Percentiles rank a stretch among this genome's conserved stretches.
These are phyloP conservation scores for Stagonosporopsis chrysanthemi DNA, from an alignment of 2,329 filamentous ascomycete species.

Conservation along the genomic window DNA sequence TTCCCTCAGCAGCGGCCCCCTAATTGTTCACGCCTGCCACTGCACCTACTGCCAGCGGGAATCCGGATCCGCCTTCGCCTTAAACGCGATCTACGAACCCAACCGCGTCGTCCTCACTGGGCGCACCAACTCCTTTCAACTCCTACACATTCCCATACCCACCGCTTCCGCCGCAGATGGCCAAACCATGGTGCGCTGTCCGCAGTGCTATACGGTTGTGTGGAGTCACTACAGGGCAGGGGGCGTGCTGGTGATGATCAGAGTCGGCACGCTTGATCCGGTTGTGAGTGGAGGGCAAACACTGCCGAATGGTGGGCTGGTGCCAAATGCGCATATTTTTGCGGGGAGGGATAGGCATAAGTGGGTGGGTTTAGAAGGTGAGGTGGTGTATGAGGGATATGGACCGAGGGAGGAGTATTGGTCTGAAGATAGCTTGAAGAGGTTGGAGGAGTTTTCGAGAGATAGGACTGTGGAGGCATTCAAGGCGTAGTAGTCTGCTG, in stretches of 20 bases:
- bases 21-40: constrained; percentile 54
- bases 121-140: constrained; percentile 36
- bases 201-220: constrained; percentile 51
- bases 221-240: constrained; percentile 54
- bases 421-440: neutral
- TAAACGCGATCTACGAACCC: constrained; percentile 55
- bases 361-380: neutral
- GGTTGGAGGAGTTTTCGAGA: neutral
- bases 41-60: constrained; percentile 58
- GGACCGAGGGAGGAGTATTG: neutral
- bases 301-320: constrained; percentile 30
- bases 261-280: neutral
- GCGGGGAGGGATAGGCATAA: constrained; percentile 26
- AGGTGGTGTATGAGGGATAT: neutral
- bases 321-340: constrained; percentile 59
- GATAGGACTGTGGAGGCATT: neutral
- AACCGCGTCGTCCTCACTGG: constrained; percentile 38
- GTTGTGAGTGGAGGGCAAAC: constrained; percentile 26
- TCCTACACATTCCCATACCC: neutral
- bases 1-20: constrained; percentile 20
- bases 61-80: constrained; percentile 48
- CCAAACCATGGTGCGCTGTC: constrained; percentile 54
- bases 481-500: neutral
- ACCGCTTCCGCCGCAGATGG: constrained; percentile 27
- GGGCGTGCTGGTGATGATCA: neutral